These are phyloP conservation scores for Bothriochloa decipiens DNA, from an alignment of 176 grass and related monocot genomes.

Conservation along the genomic window DNA sequence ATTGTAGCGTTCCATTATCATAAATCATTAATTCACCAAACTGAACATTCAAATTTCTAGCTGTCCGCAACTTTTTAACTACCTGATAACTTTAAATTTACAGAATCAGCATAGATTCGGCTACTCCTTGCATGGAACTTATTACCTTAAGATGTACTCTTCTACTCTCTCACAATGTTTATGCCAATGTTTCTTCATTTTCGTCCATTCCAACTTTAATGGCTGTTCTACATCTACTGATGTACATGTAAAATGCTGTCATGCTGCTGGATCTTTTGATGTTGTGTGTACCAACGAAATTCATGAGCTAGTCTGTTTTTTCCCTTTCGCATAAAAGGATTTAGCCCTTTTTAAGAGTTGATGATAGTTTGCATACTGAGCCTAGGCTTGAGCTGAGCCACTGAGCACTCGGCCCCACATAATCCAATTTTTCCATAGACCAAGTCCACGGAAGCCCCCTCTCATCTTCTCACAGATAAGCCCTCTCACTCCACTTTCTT, in stretches of 20 bases:
- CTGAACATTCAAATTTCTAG: not conserved
- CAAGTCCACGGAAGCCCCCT: not conserved
- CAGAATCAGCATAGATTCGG: not conserved
- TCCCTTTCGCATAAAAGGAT: not conserved
- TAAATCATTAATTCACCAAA: not conserved
- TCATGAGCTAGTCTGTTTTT: not conserved
- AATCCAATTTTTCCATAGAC: not conserved
- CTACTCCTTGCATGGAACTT: not conserved
- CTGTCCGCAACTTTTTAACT: not conserved
- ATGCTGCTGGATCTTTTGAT: not conserved
- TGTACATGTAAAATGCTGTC: not conserved
- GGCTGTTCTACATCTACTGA: not conserved
- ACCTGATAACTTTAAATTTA: not conserved
- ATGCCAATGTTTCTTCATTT: not conserved
- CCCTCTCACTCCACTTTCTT: slow-evolving; percentile 25
- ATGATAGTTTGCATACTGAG: not conserved
- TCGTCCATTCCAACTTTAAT: not conserved
- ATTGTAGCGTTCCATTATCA: not conserved
- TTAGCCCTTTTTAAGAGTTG: not conserved
- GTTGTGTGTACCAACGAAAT: not conserved
- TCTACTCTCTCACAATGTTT: not conserved
- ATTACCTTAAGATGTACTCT: not conserved
- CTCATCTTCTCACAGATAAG: slow-evolving; percentile 55
- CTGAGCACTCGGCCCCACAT: slow-evolving; percentile 8
- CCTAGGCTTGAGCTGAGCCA: not conserved